A percentile compares a stretch with the other conserved stretches of the same genome.
phyloP scores from a whole-genome alignment of 352 stramenopile genomes.

The Phytophthora foliorum region DNA sequence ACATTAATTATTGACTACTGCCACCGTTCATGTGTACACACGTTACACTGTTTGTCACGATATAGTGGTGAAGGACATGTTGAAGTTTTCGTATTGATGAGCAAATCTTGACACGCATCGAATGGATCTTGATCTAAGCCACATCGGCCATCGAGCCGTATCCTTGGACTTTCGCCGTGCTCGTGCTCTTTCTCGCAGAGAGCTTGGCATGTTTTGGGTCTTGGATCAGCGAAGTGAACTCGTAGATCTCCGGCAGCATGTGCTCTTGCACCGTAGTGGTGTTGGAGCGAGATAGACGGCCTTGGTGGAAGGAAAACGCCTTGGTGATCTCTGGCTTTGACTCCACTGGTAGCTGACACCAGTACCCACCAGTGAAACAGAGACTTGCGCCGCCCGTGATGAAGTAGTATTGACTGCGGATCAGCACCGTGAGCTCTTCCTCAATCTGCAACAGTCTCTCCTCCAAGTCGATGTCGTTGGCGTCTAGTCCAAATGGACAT shows the following conservation, averaged over 20 bases:
- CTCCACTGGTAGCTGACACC: slow-evolving; percentile 26
- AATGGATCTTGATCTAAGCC: not conserved
- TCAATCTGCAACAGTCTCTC: slow-evolving; percentile 76
- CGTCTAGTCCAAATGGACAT: slow-evolving; percentile 76
- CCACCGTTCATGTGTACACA: slow-evolving; percentile 4
- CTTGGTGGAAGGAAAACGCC: slow-evolving; percentile 70
- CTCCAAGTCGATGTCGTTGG: slow-evolving; percentile 86
- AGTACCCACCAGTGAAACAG: slow-evolving; percentile 27
- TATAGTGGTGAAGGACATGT: slow-evolving; percentile 1
- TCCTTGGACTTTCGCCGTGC: slow-evolving; percentile 5
- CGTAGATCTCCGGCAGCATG: slow-evolving; percentile 73
- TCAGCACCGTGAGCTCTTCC: slow-evolving; percentile 77
- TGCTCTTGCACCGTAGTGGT: slow-evolving; percentile 41
- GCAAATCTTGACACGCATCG: not conserved
- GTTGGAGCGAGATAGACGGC: slow-evolving; percentile 56
- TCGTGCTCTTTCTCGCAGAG: not conserved
- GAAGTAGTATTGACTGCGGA: slow-evolving; percentile 84
- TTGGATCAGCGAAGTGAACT: slow-evolving; percentile 68
- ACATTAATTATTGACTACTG: slow-evolving; percentile 47
- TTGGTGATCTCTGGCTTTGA: slow-evolving; percentile 23
- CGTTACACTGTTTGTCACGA: slow-evolving; percentile 2
- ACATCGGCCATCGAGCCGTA: slow-evolving; percentile 30
- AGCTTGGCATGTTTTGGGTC: slow-evolving; percentile 1
- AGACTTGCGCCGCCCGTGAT: slow-evolving; percentile 60
- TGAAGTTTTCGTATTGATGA: slow-evolving; percentile 13